phyloP scores from a whole-genome alignment of 148 eudicot genomes.

The Silene uniflora region DNA sequence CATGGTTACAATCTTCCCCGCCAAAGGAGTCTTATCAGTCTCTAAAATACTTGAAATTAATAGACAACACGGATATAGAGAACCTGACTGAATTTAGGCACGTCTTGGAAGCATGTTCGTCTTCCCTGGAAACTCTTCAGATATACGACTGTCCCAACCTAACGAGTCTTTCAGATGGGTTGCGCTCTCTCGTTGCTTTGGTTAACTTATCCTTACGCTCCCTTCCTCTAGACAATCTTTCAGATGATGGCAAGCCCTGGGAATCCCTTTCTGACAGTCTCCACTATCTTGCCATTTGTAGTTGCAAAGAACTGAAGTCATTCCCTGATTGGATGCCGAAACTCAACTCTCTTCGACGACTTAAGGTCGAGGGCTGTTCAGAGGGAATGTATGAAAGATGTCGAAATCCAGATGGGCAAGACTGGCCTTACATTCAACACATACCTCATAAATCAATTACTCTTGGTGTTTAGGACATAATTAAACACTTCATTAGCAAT shows the following conservation, averaged over 20 bases:
- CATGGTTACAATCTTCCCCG: not conserved
- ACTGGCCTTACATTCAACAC: constrained; percentile 10
- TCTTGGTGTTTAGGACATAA: not conserved
- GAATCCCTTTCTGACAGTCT: not conserved
- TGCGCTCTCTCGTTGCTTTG: not conserved
- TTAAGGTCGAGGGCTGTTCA: not conserved
- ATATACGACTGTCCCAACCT: not conserved
- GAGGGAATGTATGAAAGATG: not conserved
- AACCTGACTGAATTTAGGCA: not conserved
- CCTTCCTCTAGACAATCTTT: not conserved
- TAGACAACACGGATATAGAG: not conserved
- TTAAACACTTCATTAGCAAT: too few species aligned
- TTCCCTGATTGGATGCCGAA: constrained; percentile 21
- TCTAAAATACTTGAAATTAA: not conserved
- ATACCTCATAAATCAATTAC: not conserved
- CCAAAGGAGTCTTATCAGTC: not conserved
- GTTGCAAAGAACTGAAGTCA: not conserved
- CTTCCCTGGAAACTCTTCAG: not conserved
- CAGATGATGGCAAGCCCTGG: constrained; percentile 6
- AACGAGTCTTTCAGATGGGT: not conserved
- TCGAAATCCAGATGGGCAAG: constrained; percentile 6
- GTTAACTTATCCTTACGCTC: not conserved
- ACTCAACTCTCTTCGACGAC: not conserved
- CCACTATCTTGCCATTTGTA: not conserved
- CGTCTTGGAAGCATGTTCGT: not conserved